Evolutionary conservation across 805 yeast genomes (phyloP).

Genomic region (Yamadazyma paraphyllophila): DNA sequence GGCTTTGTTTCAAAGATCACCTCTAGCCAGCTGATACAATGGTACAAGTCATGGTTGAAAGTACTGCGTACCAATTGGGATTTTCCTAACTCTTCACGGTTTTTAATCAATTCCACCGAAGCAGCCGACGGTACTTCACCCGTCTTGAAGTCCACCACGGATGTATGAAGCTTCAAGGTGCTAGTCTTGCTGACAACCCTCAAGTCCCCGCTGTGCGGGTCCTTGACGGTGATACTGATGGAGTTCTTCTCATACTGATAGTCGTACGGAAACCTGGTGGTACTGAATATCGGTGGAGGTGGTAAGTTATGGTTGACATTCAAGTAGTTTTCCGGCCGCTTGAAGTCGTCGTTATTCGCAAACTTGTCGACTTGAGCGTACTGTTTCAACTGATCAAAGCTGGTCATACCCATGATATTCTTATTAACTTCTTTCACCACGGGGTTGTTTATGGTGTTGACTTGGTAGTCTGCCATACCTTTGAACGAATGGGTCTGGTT

Average conservation of each 20-base stretch:
- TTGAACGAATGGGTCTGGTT: constrained; percentile 73
- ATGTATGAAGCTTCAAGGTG: constrained; percentile 52
- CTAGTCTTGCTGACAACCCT: constrained; percentile 45
- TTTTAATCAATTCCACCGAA: constrained; percentile 44
- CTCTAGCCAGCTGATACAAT: constrained; percentile 44
- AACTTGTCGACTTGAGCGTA: constrained; percentile 26
- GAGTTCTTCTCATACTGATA: constrained; percentile 80
- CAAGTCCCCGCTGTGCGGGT: constrained; percentile 58
- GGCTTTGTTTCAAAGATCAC: constrained; percentile 68
- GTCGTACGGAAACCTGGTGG: constrained; percentile 70
- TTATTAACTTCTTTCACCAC: constrained; percentile 25
- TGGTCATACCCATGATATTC: constrained; percentile 21
- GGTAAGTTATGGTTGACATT: constrained; percentile 58
- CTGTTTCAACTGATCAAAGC: constrained; percentile 23
- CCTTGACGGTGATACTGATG: constrained; percentile 44
- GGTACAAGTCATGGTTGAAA: constrained; percentile 32
- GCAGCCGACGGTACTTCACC: constrained; percentile 49
- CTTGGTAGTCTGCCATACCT: constrained; percentile 86
- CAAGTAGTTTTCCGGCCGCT: constrained; percentile 20
- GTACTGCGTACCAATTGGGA: constrained; percentile 30
- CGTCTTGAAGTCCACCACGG: constrained; percentile 47
- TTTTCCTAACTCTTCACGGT: constrained; percentile 27
- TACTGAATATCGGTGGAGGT: constrained; percentile 84
- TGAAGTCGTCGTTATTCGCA: constrained; percentile 26
- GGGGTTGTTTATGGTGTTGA: constrained; percentile 54